phyloP scores from a whole-genome alignment of 768 basidiomycete species.

The Chalciporus chontae region DNA sequence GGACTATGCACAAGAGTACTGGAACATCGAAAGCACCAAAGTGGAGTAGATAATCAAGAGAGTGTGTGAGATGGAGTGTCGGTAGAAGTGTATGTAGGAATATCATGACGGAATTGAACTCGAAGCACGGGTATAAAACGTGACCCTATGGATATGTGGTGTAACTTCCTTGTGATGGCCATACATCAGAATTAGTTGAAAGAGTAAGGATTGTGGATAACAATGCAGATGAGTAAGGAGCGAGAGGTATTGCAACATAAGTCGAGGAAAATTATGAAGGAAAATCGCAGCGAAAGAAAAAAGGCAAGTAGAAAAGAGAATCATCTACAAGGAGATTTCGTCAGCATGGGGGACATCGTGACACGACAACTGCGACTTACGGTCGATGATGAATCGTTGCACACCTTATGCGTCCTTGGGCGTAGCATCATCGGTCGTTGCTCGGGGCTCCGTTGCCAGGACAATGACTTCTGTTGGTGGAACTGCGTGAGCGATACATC shows the following conservation, averaged over 20 bases:
- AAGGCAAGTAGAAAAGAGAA: not conserved
- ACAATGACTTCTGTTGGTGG: not conserved
- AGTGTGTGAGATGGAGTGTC: not conserved
- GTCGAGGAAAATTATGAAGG: not conserved
- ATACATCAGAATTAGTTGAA: constrained; percentile 10
- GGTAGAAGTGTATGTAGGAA: not conserved
- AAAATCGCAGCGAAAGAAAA: not conserved
- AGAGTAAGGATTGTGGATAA: constrained; percentile 8
- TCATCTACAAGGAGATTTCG: not conserved
- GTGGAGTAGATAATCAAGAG: constrained; percentile 20
- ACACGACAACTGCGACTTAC: not conserved
- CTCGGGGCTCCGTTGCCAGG: not conserved
- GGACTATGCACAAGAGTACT: constrained; percentile 88
- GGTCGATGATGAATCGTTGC: not conserved
- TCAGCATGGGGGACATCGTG: not conserved
- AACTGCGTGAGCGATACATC: constrained; percentile 1
- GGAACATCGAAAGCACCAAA: constrained; percentile 62
- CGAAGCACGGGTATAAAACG: constrained; percentile 3
- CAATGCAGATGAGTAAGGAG: constrained; percentile 5
- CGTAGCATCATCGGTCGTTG: not conserved
- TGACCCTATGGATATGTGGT: constrained; percentile 9
- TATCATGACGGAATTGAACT: constrained; percentile 12
- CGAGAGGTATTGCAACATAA: constrained; percentile 4
- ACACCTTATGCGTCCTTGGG: constrained; percentile 1
- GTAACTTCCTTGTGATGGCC: constrained; percentile 11